Base-by-base conservation (phyloP, 805 yeast genomes). In the Lipomyces starkeyi region DNA sequence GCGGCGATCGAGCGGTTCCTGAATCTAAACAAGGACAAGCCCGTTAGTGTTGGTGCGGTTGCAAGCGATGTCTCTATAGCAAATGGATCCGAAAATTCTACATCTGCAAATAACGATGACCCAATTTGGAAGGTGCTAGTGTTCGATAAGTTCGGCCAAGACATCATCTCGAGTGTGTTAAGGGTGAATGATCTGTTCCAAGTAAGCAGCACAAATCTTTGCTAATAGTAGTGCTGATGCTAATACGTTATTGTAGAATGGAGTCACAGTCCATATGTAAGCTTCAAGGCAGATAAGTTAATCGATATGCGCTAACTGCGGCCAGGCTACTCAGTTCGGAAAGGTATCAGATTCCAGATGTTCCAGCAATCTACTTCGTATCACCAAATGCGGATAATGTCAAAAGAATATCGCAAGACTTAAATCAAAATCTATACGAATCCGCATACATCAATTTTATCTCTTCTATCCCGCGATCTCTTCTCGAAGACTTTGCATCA, bases 351-450 rank as follows among this genome's bases (percentile, higher is more conserved):
- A 83, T 95, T 62, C 93, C 97, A 1, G 99, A 95, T 74, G 98
- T 94, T 14, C 98, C 98, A 0, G 98, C 88, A 2, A 86, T 95
- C 58, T 95, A 95, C 79, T 94, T 95, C 74, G 89, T 95, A 43
- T 90, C 90, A 66, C 98, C 99, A 5, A 90, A 95, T 0, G 81
- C 84, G 34, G 94, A 86, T 59, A 95, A 95, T 76, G 83, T 95
- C 55, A 80, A 85, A 37, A 76, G 80, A 40, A 90, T 95, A 49
- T 57, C 73, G 11, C 84, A 86, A 61, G 99, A 95, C 77, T 79
- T 95, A 64, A 85, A 86, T 37, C 81, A 81, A 56, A 96, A 91
- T 69, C 87, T 88, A 72, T 95, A 95, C 77, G 91, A 91, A 53
- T 86, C 87, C 35, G 88, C 85, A 75, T 92, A 91, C 76, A 84